Base-by-base conservation (phyloP, 2,329 filamentous ascomycete species). In the Rhytidhysteron rufulum region DNA sequence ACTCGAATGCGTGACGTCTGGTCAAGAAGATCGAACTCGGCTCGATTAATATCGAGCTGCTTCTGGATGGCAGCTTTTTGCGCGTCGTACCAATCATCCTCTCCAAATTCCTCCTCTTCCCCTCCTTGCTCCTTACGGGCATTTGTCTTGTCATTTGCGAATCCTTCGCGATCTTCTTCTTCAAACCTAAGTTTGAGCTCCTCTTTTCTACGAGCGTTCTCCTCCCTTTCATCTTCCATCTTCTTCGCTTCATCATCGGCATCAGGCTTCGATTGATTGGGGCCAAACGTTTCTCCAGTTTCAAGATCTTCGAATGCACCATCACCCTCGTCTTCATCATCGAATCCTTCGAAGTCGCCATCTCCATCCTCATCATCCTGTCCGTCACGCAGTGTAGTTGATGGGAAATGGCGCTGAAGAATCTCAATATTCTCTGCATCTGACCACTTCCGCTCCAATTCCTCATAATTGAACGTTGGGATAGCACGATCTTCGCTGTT, bases 71-170 rank as follows among this genome's bases (percentile, higher is more conserved):
- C 78, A 22, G 93, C 88, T 70, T 98, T 98, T 62, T 98, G 93
- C 20, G 86, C 81, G 60, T 97, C 93, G 62, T 98, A 98, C 94
- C 94, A 98, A 41, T 98, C 88, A 61, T 98, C 93, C 66, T 98
- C 93, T 38, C 90, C 93, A 57, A 95, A 97, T 58, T 94, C 85
- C 43, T 80, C 73, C 39, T 91, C 81, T 5, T 81, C 73, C 3
- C 77, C 76, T 24, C 77, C 83, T 21, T 79, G 81, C 50, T 88
- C 85, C 48, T 80, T 75, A 25, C 85, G 78, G 9, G 85, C 85
- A 37, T 83, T 80, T 20, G 86, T 83, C 60, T 94, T 94, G 66
- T 93, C 88, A 58, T 94, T 94, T 56, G 86, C 82, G 62, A 96
- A 90, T 0, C 93, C 93, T 61, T 98, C 93, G n/a, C 88, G 80